phyloP scores from a whole-genome alignment of 2,329 filamentous ascomycete species.

The Penicillium vulpinum region DNA sequence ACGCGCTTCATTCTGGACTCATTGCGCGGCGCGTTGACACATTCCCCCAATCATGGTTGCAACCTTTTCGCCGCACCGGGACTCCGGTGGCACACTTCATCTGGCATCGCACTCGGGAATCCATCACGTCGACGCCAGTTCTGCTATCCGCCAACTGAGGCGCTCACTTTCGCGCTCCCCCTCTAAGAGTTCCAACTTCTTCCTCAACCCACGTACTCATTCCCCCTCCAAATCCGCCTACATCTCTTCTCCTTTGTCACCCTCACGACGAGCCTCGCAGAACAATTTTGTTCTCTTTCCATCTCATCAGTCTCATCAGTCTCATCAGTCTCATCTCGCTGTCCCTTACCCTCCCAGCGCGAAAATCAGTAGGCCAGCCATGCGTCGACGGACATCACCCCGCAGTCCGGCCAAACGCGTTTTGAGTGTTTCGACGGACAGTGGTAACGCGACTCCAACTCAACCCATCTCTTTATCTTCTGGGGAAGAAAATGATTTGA shows the following conservation, averaged over 20 bases:
- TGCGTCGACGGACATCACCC: conserved; percentile 65
- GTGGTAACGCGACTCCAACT: conserved; percentile 65
- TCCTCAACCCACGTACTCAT: conserved; percentile 54
- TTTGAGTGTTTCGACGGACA: conserved; percentile 68
- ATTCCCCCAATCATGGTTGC: conserved; percentile 44
- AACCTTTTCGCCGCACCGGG: conserved; percentile 51
- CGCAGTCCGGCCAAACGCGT: conserved; percentile 80
- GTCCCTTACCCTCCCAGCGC: conserved; percentile 67
- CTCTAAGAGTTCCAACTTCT: conserved; percentile 73
- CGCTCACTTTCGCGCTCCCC: conserved; percentile 92
- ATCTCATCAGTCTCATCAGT: conserved; percentile 46
- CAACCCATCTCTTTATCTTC: conserved; percentile 49
- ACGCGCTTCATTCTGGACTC: conserved; percentile 19
- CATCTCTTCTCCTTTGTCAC: conserved; percentile 58
- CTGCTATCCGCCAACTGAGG: conserved; percentile 77
- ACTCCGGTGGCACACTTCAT: conserved; percentile 73
- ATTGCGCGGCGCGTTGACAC: conserved; percentile 18
- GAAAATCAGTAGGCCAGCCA: conserved; percentile 55
- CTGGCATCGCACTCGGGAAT: conserved; percentile 82
- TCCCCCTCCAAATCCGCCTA: conserved; percentile 53
- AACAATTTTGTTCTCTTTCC: conserved; percentile 55
- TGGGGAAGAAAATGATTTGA: conserved; percentile 49
- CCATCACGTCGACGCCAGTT: conserved; percentile 78
- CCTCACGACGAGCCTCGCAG: conserved; percentile 55
- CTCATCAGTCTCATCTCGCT: conserved; percentile 52